These are phyloP conservation scores for Colletotrichum sp. DNA, from an alignment of 2,329 filamentous ascomycete genomes.

Conservation along the genomic window DNA sequence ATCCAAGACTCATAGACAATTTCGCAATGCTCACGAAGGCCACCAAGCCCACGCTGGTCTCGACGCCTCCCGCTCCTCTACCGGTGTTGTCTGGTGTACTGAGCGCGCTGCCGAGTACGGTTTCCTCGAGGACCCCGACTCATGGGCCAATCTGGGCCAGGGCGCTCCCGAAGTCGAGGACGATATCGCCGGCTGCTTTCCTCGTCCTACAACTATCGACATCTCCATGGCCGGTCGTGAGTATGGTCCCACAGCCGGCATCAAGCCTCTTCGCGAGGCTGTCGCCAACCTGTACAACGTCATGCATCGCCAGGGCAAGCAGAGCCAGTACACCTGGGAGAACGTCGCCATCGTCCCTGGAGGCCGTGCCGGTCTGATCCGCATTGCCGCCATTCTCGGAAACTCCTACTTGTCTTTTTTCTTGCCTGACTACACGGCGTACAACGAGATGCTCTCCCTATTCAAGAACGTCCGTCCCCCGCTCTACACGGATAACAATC, in stretches of 20 bases:
- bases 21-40: constrained; percentile 88
- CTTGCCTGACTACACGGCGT: constrained; percentile 93
- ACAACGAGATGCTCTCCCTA: constrained; percentile 95
- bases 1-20: constrained; percentile 87
- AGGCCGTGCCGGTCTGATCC: constrained; percentile 88
- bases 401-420: constrained; percentile 95
- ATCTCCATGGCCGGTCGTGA: constrained; percentile 81
- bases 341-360: constrained; percentile 97
- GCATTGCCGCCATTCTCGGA: constrained; percentile 91
- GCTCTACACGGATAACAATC: background rate
- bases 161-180: constrained; percentile 94
- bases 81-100: constrained; percentile 92
- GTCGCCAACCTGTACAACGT: constrained; percentile 93
- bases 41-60: constrained; percentile 91
- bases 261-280: constrained; percentile 86
- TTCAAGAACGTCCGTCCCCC: constrained; percentile 77
- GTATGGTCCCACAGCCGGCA: constrained; percentile 93
- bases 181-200: constrained; percentile 88
- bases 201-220: constrained; percentile 78
- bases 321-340: constrained; percentile 93
- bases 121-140: constrained; percentile 79
- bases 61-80: constrained; percentile 85
- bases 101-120: constrained; percentile 89
- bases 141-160: constrained; percentile 94
- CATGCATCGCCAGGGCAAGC: constrained; percentile 86